Base-by-base conservation (phyloP, 805 yeast genomes). In the Komagataella phaffii region DNA sequence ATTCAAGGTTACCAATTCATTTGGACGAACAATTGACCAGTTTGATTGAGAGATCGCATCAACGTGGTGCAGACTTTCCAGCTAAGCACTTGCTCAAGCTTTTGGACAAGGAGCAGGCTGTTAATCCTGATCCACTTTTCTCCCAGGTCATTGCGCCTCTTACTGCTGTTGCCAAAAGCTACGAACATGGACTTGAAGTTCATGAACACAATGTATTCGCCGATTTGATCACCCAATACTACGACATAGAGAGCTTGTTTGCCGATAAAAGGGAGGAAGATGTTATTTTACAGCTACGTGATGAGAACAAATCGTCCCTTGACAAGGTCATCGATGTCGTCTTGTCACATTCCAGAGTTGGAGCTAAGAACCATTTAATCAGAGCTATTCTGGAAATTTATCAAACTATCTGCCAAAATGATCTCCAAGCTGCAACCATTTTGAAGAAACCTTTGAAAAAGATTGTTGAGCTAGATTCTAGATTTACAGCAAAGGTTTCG, bases 401-500 rank as follows among this genome's bases (percentile, higher is more conserved):
- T 66, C 89, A 85, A 66, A 87, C 90, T 50, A 69, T 84, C 48
- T 78, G 87, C 64, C 89, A 83, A 64, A 76, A 83, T 50, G 78
- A 77, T 44, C 80, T 86, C 56, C 64, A 70, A 53, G 85, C 89
- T 46, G 70, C 76, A 56, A 24, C n/a, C 18, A 72, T 79, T 53
- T 76, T 93, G 64, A 81, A 87, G 58, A 79, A 76, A 12, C 77
- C 87, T 2, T 78, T 93, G 72, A 84, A 82, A 68, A 73, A 79
- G 52, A 74, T 95, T 59, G 96, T 90, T 51, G 93, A 87, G 65
- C 76, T 93, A 57, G 98, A 91, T 60, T 79, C 93, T 23, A 84
- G 96, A 64, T 80, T 88, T 7, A 81, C 96, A 44, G 91, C 96
- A 24, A 91, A 90, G 74, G 97, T 91, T 50, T 88, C 96, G 24